These are phyloP conservation scores for Lepiota brunneoincarnata DNA, from an alignment of 768 basidiomycete species.

Conservation along the genomic window DNA sequence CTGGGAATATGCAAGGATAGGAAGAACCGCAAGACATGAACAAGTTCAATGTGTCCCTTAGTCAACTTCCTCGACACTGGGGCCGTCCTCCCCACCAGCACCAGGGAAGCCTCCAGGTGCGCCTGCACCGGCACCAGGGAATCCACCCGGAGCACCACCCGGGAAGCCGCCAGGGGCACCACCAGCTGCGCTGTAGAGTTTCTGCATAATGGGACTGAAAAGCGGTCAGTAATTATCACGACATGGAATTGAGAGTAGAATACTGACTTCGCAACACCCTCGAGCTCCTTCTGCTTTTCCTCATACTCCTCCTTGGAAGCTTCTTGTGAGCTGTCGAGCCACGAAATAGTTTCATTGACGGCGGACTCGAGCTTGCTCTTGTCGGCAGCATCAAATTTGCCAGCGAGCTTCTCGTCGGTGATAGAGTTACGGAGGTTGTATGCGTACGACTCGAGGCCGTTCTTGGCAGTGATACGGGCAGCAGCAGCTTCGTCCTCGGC, in stretches of 20 bases:
- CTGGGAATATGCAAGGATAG: constrained; percentile 16
- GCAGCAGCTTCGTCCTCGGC: constrained; percentile 88
- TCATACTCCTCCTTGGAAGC: constrained; percentile 94
- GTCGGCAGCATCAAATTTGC: constrained; percentile 85
- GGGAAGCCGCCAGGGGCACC: constrained; percentile 64
- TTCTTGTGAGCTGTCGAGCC: constrained; percentile 87
- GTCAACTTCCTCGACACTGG: constrained; percentile 90
- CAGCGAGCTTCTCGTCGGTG: constrained; percentile 78
- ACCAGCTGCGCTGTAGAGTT: constrained; percentile 75
- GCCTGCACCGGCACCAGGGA: constrained; percentile 67
- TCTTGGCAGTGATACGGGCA: constrained; percentile 83
- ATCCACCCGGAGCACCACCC: constrained; percentile 56
- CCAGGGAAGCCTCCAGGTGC: constrained; percentile 52
- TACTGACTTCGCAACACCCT: constrained; percentile 66
- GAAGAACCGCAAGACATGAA: constrained; percentile 14
- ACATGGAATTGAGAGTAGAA: neutral
- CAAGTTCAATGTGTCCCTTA: constrained; percentile 36
- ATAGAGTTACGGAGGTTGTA: constrained; percentile 95
- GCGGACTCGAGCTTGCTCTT: constrained; percentile 79
- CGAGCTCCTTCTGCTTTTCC: constrained; percentile 90
- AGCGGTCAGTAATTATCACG: constrained; percentile 8
- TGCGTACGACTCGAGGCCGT: constrained; percentile 88
- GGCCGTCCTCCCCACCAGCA: constrained; percentile 73
- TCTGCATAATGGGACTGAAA: constrained; percentile 55
- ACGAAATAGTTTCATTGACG: constrained; percentile 80